phyloP scores from a whole-genome alignment of 2,329 filamentous ascomycete genomes.

The Pseudogymnoascus sp. region DNA sequence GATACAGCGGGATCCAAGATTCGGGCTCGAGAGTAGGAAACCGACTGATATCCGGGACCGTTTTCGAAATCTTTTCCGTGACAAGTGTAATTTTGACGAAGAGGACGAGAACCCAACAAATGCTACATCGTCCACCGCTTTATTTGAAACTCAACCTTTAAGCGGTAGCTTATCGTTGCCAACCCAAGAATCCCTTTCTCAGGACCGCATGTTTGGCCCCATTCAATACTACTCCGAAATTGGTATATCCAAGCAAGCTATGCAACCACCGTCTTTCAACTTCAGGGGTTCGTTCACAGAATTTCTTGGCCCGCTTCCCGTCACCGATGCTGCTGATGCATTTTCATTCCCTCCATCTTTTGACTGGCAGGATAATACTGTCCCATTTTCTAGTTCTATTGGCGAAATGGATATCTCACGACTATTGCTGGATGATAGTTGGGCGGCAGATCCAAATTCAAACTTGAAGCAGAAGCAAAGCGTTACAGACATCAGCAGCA shows the following conservation, averaged over 20 bases:
- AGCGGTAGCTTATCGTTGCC: neutral
- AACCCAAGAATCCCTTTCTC: neutral
- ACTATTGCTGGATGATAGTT: slow-evolving; percentile 46
- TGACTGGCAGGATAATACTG: slow-evolving; percentile 37
- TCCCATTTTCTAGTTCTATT: slow-evolving; percentile 35
- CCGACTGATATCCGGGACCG: slow-evolving; percentile 56
- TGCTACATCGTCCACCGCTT: neutral
- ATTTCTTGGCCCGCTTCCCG: slow-evolving; percentile 19
- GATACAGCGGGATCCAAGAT: slow-evolving; percentile 51
- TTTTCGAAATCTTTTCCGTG: slow-evolving; percentile 37
- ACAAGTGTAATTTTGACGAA: neutral
- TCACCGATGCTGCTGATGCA: slow-evolving; percentile 27
- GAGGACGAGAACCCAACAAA: neutral
- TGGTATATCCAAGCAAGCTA: slow-evolving; percentile 4
- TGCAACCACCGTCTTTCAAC: slow-evolving; percentile 14
- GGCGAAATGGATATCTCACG: slow-evolving; percentile 56
- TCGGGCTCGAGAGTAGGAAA: slow-evolving; percentile 48
- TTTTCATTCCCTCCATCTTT: slow-evolving; percentile 32
- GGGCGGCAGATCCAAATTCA: slow-evolving; percentile 19
- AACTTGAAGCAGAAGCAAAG: slow-evolving; percentile 23
- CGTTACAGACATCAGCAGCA: slow-evolving; percentile 24
- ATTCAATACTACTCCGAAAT: neutral
- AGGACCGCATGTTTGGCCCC: neutral
- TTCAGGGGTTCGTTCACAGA: slow-evolving; percentile 19
- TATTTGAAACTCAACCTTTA: neutral